These are phyloP conservation scores for Irpex rosettiformis DNA, from an alignment of 1,284 basidiomycete genomes.

Conservation along the genomic window DNA sequence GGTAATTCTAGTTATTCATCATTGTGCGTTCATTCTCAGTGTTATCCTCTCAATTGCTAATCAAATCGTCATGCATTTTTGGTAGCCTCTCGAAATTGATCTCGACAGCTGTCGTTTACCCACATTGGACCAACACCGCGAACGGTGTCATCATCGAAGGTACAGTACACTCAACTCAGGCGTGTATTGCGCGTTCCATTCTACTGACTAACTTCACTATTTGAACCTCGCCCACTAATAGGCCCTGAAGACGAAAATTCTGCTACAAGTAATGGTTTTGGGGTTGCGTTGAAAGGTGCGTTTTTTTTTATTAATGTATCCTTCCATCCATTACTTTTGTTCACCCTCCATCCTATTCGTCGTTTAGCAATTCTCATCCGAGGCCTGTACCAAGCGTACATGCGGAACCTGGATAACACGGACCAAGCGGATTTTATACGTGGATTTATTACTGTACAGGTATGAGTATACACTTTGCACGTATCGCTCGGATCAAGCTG, in stretches of 20 bases:
- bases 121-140: background rate
- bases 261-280: background rate
- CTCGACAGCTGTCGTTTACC: background rate
- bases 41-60: background rate
- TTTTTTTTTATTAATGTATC: no score
- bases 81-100: background rate
- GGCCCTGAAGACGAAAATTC: background rate
- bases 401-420: background rate
- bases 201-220: background rate
- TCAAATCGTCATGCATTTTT: background rate
- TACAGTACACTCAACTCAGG: background rate
- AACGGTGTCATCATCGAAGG: background rate
- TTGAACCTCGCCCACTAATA: no score
- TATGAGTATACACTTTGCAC: no score
- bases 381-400: background rate
- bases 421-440: background rate
- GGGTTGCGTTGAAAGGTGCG: background rate
- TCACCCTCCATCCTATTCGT: no score
- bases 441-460: background rate
- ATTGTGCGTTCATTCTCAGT: background rate
- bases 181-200: background rate
- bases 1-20: no score
- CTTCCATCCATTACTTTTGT: no score
- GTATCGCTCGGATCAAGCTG: no score
- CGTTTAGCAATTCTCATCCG: background rate